Evolutionary conservation across 192 early-diverging fungal genomes (phyloP).

Genomic region (Coemansia interrupta): DNA sequence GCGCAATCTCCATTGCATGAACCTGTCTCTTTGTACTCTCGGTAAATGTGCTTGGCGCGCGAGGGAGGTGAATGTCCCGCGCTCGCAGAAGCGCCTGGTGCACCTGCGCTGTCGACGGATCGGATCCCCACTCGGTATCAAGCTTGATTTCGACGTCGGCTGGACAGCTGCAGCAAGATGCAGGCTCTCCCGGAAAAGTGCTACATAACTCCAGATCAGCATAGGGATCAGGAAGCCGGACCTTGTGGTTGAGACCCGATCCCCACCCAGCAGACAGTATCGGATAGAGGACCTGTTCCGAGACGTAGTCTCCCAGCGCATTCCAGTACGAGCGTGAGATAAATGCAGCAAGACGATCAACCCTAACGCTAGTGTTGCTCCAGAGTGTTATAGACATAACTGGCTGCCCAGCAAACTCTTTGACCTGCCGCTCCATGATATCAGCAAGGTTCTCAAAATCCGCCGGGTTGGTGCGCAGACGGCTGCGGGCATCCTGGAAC

Average conservation of each 20-base stretch:
- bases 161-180: conserved; percentile 8
- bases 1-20: conserved; percentile 49
- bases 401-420: conserved; percentile 37
- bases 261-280: conserved; percentile 44
- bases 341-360: conserved; percentile 40
- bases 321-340: conserved; percentile 52
- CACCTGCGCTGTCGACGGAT: conserved; percentile 7
- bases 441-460: conserved; percentile 21
- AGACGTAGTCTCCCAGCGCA: conserved; percentile 51
- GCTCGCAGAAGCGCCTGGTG: conserved; percentile 29
- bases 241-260: conserved; percentile 7
- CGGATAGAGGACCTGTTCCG: conserved; percentile 46
- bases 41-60: conserved; percentile 40
- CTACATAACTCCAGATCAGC: conserved; percentile 13
- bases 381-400: conserved; percentile 43
- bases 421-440: conserved; percentile 40
- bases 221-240: conserved; percentile 43
- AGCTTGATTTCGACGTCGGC: conserved; percentile 31
- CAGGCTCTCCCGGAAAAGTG: conserved; percentile 3
- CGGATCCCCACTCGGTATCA: conserved; percentile 11
- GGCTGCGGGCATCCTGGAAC: conserved; percentile 36
- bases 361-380: conserved; percentile 37
- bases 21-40: conserved; percentile 45
- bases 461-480: conserved; percentile 21
- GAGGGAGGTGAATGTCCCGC: conserved; percentile 18